phyloP scores from a whole-genome alignment of 2,329 filamentous ascomycete species.

The Talaromyces marneffei region DNA sequence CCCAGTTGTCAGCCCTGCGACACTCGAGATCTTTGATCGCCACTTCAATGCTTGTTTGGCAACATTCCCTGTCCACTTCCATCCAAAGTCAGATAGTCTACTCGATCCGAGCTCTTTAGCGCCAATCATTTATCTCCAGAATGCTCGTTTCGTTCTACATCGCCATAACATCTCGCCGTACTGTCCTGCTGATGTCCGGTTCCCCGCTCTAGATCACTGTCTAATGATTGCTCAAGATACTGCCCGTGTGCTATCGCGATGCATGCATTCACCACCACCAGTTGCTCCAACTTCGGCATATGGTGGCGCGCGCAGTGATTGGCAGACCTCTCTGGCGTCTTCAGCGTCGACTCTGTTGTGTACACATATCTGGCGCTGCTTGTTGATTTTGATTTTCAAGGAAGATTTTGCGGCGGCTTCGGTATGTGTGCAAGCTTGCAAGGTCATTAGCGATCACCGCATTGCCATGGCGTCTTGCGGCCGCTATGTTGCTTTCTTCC shows the following conservation, averaged over 20 bases:
- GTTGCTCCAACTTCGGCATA: constrained; percentile 1
- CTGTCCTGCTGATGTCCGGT: constrained; percentile 60
- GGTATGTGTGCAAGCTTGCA: constrained; percentile 65
- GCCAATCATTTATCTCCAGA: constrained; percentile 72
- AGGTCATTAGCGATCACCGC: constrained; percentile 63
- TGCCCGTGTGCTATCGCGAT: constrained; percentile 65
- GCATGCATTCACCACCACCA: constrained; percentile 40
- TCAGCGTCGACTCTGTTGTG: constrained; percentile 70
- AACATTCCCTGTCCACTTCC: constrained; percentile 69
- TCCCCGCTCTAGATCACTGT: constrained; percentile 71
- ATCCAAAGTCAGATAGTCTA: constrained; percentile 58
- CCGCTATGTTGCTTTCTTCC: constrained; percentile 74
- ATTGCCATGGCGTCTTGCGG: constrained; percentile 73
- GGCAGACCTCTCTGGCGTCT: constrained; percentile 56
- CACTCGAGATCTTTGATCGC: constrained; percentile 71
- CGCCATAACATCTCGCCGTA: constrained; percentile 77
- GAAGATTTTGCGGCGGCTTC: constrained; percentile 68
- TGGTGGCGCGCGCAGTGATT: constrained; percentile 32
- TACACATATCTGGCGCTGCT: constrained; percentile 80
- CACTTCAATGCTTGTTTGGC: constrained; percentile 71
- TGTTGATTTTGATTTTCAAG: constrained; percentile 70
- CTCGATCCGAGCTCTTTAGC: constrained; percentile 70
- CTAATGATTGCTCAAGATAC: constrained; percentile 71
- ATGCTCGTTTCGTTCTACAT: constrained; percentile 77
- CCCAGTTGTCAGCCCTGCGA: constrained; percentile 59